Evolutionary conservation across 345 rosid species (phyloP).

Genomic region (Eucalyptus pumila): DNA sequence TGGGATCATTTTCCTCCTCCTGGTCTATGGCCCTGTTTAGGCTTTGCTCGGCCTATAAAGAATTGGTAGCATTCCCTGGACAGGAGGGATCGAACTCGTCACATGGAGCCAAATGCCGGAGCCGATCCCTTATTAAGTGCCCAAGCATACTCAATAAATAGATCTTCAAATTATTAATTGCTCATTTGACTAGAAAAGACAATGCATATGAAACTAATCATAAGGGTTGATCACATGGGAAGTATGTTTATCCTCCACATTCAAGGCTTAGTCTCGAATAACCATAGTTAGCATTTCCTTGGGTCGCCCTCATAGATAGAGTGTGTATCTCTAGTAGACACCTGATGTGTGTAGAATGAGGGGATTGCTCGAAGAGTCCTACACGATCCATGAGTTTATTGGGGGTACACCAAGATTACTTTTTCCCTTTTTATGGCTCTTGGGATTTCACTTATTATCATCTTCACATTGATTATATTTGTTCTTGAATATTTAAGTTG

Average conservation of each 20-base stretch:
- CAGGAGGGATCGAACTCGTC: not conserved
- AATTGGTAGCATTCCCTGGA: not conserved
- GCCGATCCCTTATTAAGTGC: not conserved
- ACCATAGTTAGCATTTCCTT: not conserved
- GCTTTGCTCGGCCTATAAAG: not conserved
- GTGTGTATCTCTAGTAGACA: not conserved
- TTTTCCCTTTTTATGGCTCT: not conserved
- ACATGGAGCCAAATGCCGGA: not conserved
- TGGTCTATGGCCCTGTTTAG: not conserved
- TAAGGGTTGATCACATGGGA: not conserved
- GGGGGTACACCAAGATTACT: not conserved
- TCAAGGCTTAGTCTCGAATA: not conserved
- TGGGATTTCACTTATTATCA: not conserved
- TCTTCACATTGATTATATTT: not conserved
- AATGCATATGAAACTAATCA: not conserved
- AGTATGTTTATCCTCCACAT: not conserved
- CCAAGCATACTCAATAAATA: not conserved
- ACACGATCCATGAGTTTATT: not conserved
- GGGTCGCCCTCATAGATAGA: not conserved
- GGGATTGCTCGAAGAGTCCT: not conserved
- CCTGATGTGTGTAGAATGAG: fast-evolving
- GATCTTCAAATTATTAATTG: not conserved
- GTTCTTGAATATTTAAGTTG: not conserved
- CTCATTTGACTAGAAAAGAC: not conserved
- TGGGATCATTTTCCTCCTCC: not conserved